phyloP scores from a whole-genome alignment of 192 early-diverging fungal species.

The Chytriomyces confervae region DNA sequence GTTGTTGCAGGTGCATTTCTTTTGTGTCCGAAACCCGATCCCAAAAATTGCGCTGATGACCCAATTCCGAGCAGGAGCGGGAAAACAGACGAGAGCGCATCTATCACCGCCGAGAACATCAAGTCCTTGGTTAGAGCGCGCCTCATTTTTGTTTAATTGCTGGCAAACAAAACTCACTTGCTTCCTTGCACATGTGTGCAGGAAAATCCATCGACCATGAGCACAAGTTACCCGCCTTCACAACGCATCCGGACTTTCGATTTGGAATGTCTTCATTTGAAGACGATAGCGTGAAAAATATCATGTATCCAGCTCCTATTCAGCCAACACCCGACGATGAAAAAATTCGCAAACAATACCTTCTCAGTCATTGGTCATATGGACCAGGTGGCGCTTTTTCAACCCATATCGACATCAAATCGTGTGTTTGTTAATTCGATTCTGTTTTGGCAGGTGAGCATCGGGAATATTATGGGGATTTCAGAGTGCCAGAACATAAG shows the following conservation, averaged over 20 bases:
- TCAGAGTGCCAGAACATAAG: constrained; percentile 31
- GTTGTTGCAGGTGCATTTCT: constrained; percentile 3
- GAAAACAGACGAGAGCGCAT: constrained; percentile 39
- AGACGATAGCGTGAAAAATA: constrained; percentile 41
- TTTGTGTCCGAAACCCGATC: neutral
- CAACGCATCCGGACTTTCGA: constrained; percentile 33
- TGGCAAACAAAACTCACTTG: neutral
- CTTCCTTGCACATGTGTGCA: constrained; percentile 3
- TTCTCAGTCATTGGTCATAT: constrained; percentile 51
- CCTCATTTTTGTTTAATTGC: neutral
- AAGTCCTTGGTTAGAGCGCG: constrained; percentile 32
- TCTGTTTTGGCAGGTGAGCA: constrained; percentile 10
- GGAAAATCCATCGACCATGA: constrained; percentile 33
- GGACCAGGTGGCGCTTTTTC: constrained; percentile 32
- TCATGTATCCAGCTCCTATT: constrained; percentile 44
- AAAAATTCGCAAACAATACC: constrained; percentile 35
- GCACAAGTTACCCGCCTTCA: constrained; percentile 39
- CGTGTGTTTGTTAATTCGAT: neutral
- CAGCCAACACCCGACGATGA: constrained; percentile 30
- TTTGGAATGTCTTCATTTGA: constrained; percentile 46
- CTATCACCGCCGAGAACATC: constrained; percentile 49
- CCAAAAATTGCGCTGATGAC: neutral
- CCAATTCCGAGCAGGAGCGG: constrained; percentile 14
- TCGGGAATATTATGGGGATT: constrained; percentile 38
- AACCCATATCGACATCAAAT: neutral